phyloP scores from a whole-genome alignment of 2,329 filamentous ascomycete species.

The Fusarium penzigii region DNA sequence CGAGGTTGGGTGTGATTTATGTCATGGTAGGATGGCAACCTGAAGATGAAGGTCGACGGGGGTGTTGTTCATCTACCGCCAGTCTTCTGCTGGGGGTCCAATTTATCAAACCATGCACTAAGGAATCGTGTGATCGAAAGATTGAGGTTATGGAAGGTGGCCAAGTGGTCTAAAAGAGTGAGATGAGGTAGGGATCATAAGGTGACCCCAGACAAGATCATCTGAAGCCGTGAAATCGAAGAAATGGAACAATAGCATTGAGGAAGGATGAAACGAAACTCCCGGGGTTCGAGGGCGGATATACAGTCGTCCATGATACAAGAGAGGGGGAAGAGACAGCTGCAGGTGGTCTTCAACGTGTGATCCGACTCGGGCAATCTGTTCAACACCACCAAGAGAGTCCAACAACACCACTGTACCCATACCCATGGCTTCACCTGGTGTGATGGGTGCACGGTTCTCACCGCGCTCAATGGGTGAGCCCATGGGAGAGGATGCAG shows the following conservation, averaged over 20 bases:
- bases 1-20: conserved; percentile 10
- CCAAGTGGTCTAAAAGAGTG: too few relatives aligned
- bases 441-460: conserved; percentile 32
- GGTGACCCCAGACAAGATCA: too few relatives aligned
- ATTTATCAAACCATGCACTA: too few relatives aligned
- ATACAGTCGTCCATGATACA: conserved; percentile 20
- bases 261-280: background rate
- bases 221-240: background rate
- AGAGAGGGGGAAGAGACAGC: conserved; percentile 23
- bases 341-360: conserved; percentile 29
- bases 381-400: conserved; percentile 32
- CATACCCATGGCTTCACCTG: conserved; percentile 32
- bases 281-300: conserved; percentile 11
- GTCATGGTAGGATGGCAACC: conserved; percentile 21
- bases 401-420: conserved; percentile 28
- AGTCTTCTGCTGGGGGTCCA: background rate
- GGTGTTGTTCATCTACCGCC: conserved; percentile 1
- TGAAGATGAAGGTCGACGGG: conserved; percentile 6
- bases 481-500: conserved; percentile 29
- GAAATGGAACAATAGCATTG: background rate
- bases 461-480: conserved; percentile 27
- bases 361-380: conserved; percentile 30
- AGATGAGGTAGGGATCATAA: too few relatives aligned
- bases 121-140: too few relatives aligned
- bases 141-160: too few relatives aligned